phyloP scores from a whole-genome alignment of 179 eudicot genomes.

The Spinacia oleracea region DNA sequence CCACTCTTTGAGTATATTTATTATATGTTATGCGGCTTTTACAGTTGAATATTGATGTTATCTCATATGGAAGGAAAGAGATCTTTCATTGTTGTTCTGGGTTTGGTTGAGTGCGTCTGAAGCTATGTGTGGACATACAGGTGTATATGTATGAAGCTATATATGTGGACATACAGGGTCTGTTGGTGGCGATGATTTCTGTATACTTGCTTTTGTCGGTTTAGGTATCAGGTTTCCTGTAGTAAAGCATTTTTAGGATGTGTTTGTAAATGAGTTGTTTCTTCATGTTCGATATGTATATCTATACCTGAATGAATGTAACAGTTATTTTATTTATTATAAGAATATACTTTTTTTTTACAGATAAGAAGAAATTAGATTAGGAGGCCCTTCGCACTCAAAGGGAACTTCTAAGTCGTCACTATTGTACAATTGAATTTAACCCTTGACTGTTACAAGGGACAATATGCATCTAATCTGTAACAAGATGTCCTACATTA shows the following conservation, averaged over 20 bases:
- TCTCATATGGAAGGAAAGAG: slow-evolving; percentile 6
- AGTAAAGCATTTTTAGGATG: slow-evolving; percentile 13
- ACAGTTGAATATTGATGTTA: not conserved
- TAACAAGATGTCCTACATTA: no score
- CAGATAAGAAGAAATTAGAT: no score
- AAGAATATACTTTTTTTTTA: not conserved
- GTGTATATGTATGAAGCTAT: slow-evolving; percentile 4
- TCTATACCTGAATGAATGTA: not conserved
- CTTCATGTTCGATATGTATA: slow-evolving; percentile 6
- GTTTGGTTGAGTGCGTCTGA: not conserved
- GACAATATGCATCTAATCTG: no score
- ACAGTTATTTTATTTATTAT: not conserved
- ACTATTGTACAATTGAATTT: no score
- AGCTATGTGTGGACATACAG: slow-evolving; percentile 10
- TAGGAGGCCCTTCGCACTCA: no score
- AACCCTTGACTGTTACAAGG: no score
- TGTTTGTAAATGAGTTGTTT: slow-evolving; percentile 26
- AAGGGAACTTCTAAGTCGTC: no score
- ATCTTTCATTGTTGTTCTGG: not conserved
- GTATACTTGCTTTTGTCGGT: slow-evolving; percentile 9
- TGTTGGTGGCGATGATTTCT: slow-evolving; percentile 10
- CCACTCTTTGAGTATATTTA: not conserved
- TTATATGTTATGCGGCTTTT: not conserved
- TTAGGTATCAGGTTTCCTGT: slow-evolving; percentile 6
- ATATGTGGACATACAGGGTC: not conserved